Evolutionary conservation across 164 flowering plant species (phyloP), one percentile per base, ranked within the genome.

Genomic region (Cinnamomum chago): DNA sequence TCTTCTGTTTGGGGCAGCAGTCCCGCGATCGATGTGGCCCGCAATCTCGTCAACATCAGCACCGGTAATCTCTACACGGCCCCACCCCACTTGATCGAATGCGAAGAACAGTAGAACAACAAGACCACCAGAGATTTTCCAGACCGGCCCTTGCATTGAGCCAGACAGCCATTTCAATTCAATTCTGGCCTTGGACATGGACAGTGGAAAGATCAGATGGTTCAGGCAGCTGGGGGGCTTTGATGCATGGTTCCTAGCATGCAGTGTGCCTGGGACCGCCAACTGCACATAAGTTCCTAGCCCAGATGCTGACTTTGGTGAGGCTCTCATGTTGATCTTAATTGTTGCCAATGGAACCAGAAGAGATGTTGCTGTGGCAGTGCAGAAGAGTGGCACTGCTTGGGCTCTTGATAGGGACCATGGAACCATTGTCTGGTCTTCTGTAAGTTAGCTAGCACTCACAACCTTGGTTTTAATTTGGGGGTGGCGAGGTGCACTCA

Each of bases 341-440:
- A 68, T 80, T 2, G 1, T 2, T 1, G 30, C 50, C 2, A 79
- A 78, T 27, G 76, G 86, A 11, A 84, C 78, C 0, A 50, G 20
- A 20, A 78, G 81, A 0, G 89, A 89, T 65, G 62, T 87, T 25
- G 92, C 70, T 5, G 89, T 78, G 24, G 88, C 92, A 6, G 86
- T 79, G 24, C 90, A 89, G 71, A 89, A 89, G 33, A 89, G 89
- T 51, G 92, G 92, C 6, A 81, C 81, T 60, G 87, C 83, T 0
- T 89, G 92, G 92, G 89, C 88, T 62, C 76, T 87, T 0, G 86
- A 87, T 69, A 83, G 89, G 0, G 83, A 81, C 58, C 81, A 71
- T 79, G 92, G 89, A 1, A 80, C 81, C 24, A 84, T 84, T 0
- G 78, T 89, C 50, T 86, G 89, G 90, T 84, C 77, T 40, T 84